Percentiles rank a stretch among this genome's conserved stretches.
These are phyloP conservation scores for Cercospora zeae-maydis DNA, from an alignment of 2,329 filamentous ascomycete species.

Conservation along the genomic window DNA sequence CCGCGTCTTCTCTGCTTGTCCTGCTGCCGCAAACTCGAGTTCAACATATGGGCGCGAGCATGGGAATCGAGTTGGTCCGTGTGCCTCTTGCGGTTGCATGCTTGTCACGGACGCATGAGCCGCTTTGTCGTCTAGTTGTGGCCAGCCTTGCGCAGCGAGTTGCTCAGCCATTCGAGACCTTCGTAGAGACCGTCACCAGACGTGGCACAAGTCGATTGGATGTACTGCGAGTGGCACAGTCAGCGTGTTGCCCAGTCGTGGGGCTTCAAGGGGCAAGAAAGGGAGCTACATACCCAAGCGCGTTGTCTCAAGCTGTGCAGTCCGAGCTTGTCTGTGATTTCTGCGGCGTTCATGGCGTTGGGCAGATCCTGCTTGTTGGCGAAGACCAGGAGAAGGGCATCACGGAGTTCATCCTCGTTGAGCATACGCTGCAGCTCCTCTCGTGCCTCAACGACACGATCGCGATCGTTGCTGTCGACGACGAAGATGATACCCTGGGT, in stretches of 20 bases:
- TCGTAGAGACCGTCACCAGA: conserved; percentile 99
- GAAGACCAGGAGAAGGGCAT: conserved; percentile 89
- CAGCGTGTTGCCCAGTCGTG: neutral
- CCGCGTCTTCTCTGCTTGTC: conserved; percentile 24
- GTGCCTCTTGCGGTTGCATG: conserved; percentile 20
- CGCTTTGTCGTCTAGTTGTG: conserved; percentile 41
- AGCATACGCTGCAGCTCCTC: conserved; percentile 96
- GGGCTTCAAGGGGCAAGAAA: neutral
- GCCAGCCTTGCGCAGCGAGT: conserved; percentile 53
- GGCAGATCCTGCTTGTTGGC: conserved; percentile 98
- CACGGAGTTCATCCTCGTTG: conserved; percentile 96
- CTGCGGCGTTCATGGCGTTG: conserved; percentile 98
- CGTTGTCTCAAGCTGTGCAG: conserved; percentile 98
- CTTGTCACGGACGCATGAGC: conserved; percentile 23
- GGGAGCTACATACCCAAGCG: conserved; percentile 74
- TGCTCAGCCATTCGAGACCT: conserved; percentile 70
- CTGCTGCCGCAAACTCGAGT: conserved; percentile 30
- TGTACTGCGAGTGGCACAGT: conserved; percentile 60
- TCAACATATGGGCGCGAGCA: conserved; percentile 20
- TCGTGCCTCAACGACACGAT: conserved; percentile 86
- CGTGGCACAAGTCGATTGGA: conserved; percentile 98
- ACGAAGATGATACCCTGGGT: conserved; percentile 99
- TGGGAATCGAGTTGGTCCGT: conserved; percentile 23
- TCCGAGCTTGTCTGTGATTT: conserved; percentile 99
- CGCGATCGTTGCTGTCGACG: conserved; percentile 89